These are phyloP conservation scores for Trichoderma harzianum DNA, from an alignment of 2,329 filamentous ascomycete species.

Conservation along the genomic window DNA sequence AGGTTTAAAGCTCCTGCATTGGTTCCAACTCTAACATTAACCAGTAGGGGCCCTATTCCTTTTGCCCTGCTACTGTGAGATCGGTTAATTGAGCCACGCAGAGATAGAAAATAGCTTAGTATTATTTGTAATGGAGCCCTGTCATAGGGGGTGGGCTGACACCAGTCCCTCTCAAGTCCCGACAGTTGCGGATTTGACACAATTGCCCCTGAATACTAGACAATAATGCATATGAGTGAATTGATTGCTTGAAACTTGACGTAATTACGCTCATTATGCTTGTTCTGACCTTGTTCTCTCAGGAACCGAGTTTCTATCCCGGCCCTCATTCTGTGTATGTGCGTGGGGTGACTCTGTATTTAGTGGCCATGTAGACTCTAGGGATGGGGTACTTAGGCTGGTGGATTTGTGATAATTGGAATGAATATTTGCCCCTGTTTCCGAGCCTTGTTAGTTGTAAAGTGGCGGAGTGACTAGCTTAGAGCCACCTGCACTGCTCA, in stretches of 20 bases:
- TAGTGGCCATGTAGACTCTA: background rate
- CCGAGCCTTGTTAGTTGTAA: background rate
- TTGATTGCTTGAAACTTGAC: background rate
- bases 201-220: background rate
- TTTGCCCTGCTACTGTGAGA: background rate
- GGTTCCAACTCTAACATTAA: background rate
- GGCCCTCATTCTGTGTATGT: background rate
- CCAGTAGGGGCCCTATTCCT: background rate
- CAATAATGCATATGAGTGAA: background rate
- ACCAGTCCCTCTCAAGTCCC: background rate
- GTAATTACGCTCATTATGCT: background rate
- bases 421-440: background rate
- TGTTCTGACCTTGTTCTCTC: background rate
- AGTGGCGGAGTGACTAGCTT: background rate
- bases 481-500: background rate
- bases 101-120: background rate
- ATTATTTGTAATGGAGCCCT: background rate
- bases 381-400: background rate
- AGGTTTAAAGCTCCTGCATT: background rate
- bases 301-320: background rate
- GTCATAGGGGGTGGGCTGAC: background rate
- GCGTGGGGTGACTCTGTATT: background rate
- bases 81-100: background rate
- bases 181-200: background rate
- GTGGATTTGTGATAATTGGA: background rate